These are phyloP conservation scores for Globisporangium mamillatum DNA, from an alignment of 352 stramenopile genomes.

Conservation along the genomic window DNA sequence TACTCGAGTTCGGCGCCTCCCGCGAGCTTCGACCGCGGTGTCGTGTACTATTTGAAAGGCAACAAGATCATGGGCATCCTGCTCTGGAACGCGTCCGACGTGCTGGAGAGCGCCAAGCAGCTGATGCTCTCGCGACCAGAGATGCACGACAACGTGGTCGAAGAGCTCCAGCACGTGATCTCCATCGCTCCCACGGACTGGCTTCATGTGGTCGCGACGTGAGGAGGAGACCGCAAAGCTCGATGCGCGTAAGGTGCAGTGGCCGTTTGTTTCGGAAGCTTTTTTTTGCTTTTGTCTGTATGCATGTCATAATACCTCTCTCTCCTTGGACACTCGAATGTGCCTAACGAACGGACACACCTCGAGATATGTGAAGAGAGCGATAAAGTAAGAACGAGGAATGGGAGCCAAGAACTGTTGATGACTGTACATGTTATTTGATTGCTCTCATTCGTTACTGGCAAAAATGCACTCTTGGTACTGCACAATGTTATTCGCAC, in stretches of 20 bases:
- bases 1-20: slow-evolving; percentile 16
- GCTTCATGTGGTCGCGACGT: slow-evolving; percentile 70
- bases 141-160: slow-evolving; percentile 66
- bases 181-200: slow-evolving; percentile 86
- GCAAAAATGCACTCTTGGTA: neutral
- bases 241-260: neutral
- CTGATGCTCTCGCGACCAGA: slow-evolving; percentile 72
- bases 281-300: neutral
- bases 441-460: neutral
- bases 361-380: neutral
- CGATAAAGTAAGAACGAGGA: neutral
- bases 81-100: slow-evolving; percentile 87
- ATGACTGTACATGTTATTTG: neutral
- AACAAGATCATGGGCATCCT: slow-evolving; percentile 90
- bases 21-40: slow-evolving; percentile 66
- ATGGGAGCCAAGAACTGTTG: neutral
- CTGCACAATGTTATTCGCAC: neutral
- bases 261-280: no score
- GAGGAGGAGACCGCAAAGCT: neutral
- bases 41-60: slow-evolving; percentile 90
- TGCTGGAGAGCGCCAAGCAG: slow-evolving; percentile 83
- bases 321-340: neutral
- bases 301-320: neutral
- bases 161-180: slow-evolving; percentile 81
- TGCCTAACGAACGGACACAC: neutral